Evolutionary conservation across 805 yeast genomes (phyloP).

Genomic region (Nakazawaea laoshanensis): DNA sequence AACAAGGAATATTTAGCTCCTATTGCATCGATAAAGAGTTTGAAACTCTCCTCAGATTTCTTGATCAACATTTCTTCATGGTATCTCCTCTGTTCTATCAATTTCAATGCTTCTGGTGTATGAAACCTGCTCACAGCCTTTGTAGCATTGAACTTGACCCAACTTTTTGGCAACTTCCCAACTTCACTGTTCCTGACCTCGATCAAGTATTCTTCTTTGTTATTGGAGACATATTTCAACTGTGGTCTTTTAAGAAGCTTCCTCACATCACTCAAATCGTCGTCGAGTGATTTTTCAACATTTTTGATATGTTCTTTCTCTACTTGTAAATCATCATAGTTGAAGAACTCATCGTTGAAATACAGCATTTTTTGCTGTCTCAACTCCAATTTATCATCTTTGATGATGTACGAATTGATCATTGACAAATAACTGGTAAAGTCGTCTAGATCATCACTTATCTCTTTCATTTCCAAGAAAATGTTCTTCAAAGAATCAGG

Average conservation of each 20-base stretch:
- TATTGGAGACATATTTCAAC: constrained; percentile 44
- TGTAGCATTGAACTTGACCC: constrained; percentile 73
- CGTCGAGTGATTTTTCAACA: constrained; percentile 38
- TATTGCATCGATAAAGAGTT: constrained; percentile 29
- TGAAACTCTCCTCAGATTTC: constrained; percentile 39
- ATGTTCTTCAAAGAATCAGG: constrained; percentile 13
- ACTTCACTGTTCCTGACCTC: constrained; percentile 61
- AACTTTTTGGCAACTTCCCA: constrained; percentile 55
- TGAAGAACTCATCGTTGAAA: constrained; percentile 36
- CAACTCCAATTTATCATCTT: constrained; percentile 33
- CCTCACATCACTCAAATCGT: constrained; percentile 43
- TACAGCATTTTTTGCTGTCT: constrained; percentile 36
- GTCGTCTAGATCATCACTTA: constrained; percentile 13
- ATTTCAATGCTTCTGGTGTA: constrained; percentile 45
- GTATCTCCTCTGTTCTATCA: constrained; percentile 50
- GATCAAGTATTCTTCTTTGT: constrained; percentile 63
- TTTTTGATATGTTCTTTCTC: constrained; percentile 32
- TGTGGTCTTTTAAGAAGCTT: constrained; percentile 44
- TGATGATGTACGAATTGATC: constrained; percentile 47
- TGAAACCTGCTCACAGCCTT: constrained; percentile 63
- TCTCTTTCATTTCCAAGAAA: constrained; percentile 13
- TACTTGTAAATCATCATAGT: constrained; percentile 23
- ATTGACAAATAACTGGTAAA: constrained; percentile 30
- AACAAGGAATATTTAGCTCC: constrained; percentile 27
- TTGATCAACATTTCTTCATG: constrained; percentile 45